phyloP scores from a whole-genome alignment of 2,329 filamentous ascomycete species.

The Colletotrichum scovillei region DNA sequence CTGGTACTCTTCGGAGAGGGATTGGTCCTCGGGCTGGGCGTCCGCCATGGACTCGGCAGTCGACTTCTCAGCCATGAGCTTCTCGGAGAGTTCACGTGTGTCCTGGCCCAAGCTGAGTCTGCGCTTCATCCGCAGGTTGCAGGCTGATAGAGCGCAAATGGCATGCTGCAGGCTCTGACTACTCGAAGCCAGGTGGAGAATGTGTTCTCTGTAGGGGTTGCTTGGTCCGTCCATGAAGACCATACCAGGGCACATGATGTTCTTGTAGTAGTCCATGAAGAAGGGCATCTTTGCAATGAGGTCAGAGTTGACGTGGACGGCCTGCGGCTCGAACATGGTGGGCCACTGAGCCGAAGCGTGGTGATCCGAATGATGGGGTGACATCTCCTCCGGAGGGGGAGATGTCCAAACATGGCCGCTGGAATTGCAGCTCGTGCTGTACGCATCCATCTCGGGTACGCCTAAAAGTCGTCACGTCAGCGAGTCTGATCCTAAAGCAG shows the following conservation, averaged over 20 bases:
- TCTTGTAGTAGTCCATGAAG: conserved; percentile 93
- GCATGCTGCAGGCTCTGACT: conserved; percentile 92
- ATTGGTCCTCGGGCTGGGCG: conserved; percentile 69
- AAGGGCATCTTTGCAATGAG: conserved; percentile 84
- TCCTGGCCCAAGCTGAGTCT: conserved; percentile 72
- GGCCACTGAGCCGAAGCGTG: conserved; percentile 61
- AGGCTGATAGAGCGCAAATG: conserved; percentile 88
- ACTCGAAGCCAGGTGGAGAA: conserved; percentile 80
- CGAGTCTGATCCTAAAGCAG: conserved; percentile 36
- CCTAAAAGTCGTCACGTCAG: conserved; percentile 49
- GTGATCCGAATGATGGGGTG: conserved; percentile 54
- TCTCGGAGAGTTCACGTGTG: conserved; percentile 59
- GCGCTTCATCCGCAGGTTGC: conserved; percentile 89
- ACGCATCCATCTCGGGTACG: conserved; percentile 64
- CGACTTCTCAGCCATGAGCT: conserved; percentile 59
- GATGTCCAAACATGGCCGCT: conserved; percentile 60
- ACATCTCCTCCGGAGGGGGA: conserved; percentile 57
- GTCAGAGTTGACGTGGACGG: conserved; percentile 67
- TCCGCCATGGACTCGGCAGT: conserved; percentile 57
- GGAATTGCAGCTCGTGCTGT: conserved; percentile 62
- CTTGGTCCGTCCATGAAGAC: conserved; percentile 88
- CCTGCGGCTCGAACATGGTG: conserved; percentile 55
- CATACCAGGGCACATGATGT: conserved; percentile 90
- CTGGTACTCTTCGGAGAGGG: conserved; percentile 84
- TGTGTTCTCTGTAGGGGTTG: conserved; percentile 88